A percentile compares a stretch with the other conserved stretches of the same genome.
phyloP scores from a whole-genome alignment of 2,329 filamentous ascomycete species.

The Aspergillus texensis region DNA sequence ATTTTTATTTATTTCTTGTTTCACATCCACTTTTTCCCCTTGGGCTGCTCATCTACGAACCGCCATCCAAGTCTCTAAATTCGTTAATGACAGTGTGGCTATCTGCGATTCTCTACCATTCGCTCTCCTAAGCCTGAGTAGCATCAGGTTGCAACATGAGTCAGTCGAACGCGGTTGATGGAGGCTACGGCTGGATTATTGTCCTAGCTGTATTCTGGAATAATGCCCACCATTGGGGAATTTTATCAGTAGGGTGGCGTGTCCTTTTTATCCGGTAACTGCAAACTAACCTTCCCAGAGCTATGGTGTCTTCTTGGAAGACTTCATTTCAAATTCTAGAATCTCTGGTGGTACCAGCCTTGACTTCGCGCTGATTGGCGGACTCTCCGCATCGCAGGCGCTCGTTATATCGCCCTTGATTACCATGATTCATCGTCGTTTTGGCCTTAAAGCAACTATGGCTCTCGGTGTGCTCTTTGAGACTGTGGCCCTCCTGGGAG shows the following conservation, averaged over 20 bases:
- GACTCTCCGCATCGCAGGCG: background rate
- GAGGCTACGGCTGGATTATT: constrained; percentile 4
- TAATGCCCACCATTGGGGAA: constrained; percentile 8
- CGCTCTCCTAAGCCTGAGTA: background rate
- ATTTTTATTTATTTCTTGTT: too few relatives aligned
- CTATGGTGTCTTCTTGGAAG: background rate
- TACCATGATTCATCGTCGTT: background rate
- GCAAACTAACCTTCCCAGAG: background rate
- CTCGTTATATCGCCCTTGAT: background rate
- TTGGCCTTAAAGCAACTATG: background rate
- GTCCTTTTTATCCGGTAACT: background rate
- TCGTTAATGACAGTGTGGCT: too few relatives aligned
- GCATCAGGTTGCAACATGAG: background rate
- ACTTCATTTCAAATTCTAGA: background rate
- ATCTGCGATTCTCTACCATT: background rate
- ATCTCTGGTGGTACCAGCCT: background rate
- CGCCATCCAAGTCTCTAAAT: too few relatives aligned
- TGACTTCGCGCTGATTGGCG: background rate
- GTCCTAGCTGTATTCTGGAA: constrained; percentile 8
- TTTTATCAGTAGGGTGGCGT: background rate
- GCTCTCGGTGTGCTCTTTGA: background rate
- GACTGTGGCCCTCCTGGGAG: background rate
- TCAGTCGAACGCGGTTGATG: background rate
- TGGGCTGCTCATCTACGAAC: too few relatives aligned
- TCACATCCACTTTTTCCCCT: too few relatives aligned